A percentile compares a stretch with the other conserved stretches of the same genome.
Evolutionary conservation across 2,329 filamentous ascomycete genomes (phyloP).

Genomic region (Trichoderma hamatum): DNA sequence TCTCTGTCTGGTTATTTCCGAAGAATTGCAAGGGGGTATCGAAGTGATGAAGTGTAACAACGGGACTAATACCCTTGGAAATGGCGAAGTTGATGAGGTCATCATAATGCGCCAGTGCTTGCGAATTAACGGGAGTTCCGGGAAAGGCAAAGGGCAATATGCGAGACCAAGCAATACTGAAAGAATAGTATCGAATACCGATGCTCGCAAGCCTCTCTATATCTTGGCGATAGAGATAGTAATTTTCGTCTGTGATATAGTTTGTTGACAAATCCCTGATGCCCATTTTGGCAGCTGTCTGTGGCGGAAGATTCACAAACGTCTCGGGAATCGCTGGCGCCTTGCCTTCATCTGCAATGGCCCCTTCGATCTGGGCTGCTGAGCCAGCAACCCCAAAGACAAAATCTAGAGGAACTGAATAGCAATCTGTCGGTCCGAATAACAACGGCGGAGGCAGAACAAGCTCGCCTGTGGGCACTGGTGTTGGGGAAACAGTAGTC

Average conservation of each 20-base stretch:
- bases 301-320: background rate
- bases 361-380: background rate
- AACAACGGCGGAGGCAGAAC: background rate
- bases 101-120: background rate
- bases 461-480: background rate
- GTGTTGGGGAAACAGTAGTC: background rate
- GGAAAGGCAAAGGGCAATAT: background rate
- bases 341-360: background rate
- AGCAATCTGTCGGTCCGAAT: background rate
- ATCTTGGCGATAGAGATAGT: background rate
- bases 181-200: background rate
- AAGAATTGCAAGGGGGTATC: background rate
- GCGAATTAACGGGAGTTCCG: background rate
- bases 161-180: background rate
- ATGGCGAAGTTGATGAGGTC: background rate
- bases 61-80: background rate
- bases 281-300: background rate
- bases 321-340: background rate
- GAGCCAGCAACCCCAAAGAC: background rate
- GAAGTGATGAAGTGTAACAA: background rate
- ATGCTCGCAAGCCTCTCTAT: background rate
- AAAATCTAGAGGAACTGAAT: background rate
- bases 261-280: background rate
- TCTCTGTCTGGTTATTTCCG: background rate
- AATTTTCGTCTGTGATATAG: background rate